Percentiles rank a stretch among this genome's conserved stretches.
These are phyloP conservation scores for Globisporangium heterothallicum DNA, from an alignment of 352 stramenopile genomes.

Conservation along the genomic window DNA sequence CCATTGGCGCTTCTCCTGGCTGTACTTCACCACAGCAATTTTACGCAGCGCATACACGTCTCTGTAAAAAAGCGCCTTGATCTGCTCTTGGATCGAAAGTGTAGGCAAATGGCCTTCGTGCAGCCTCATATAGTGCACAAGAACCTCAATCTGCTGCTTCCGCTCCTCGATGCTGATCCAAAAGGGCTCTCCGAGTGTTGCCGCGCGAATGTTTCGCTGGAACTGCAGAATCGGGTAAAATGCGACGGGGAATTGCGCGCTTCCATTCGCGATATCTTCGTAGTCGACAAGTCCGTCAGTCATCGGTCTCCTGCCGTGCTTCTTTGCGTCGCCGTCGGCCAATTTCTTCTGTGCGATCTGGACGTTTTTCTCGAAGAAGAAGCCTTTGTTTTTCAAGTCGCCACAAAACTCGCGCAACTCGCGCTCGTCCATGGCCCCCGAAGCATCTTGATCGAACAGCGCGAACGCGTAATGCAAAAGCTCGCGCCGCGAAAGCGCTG, in stretches of 20 bases:
- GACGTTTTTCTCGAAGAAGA: conserved; percentile 63
- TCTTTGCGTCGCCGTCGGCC: conserved; percentile 20
- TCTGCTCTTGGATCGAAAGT: conserved; percentile 24
- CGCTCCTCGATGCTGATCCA: conserved; percentile 33
- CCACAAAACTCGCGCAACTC: conserved; percentile 53
- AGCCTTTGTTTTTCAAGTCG: conserved; percentile 42
- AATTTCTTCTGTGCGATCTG: conserved; percentile 52
- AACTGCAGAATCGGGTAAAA: conserved; percentile 69
- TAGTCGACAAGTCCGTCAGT: conserved; percentile 45
- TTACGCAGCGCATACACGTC: conserved; percentile 26
- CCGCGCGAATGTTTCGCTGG: conserved; percentile 46
- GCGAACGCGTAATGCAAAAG: conserved; percentile 62
- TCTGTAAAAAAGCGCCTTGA: conserved; percentile 26
- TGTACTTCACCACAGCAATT: conserved; percentile 38
- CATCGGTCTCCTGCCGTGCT: conserved; percentile 6
- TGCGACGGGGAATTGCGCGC: conserved; percentile 46
- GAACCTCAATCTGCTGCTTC: conserved; percentile 34
- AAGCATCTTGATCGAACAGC: conserved; percentile 60
- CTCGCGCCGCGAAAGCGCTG: conserved; percentile 40
- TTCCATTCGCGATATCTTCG: conserved; percentile 48
- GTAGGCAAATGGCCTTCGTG: conserved; percentile 43
- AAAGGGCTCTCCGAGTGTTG: conserved; percentile 44
- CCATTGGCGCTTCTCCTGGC: conserved; percentile 26
- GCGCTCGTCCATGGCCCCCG: conserved; percentile 50
- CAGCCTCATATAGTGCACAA: conserved; percentile 62